Percentiles rank a stretch among this genome's conserved stretches.
These are phyloP conservation scores for Triangularia setosa DNA, from an alignment of 2,329 filamentous ascomycete species.

Conservation along the genomic window DNA sequence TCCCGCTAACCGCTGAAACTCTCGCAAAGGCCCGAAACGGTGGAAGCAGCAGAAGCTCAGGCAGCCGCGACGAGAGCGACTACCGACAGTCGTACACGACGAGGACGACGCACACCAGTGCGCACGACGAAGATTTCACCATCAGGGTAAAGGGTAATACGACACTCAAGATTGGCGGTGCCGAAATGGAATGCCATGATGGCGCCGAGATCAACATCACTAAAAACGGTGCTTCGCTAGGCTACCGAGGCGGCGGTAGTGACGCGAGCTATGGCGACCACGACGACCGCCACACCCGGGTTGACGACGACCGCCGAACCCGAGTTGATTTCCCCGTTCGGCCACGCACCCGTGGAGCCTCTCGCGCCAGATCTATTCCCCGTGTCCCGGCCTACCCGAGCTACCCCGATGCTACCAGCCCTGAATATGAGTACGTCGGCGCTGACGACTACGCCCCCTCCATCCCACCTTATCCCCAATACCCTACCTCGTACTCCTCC, in stretches of 20 bases:
- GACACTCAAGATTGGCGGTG: slow-evolving; percentile 52
- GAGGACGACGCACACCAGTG: slow-evolving; percentile 53
- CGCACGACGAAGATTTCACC: slow-evolving; percentile 54
- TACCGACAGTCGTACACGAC: slow-evolving; percentile 60
- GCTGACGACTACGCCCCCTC: slow-evolving; percentile 10
- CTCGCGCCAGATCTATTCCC: slow-evolving; percentile 46
- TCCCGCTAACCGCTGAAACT: slow-evolving; percentile 53
- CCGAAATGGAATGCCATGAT: slow-evolving; percentile 56
- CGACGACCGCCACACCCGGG: slow-evolving; percentile 44
- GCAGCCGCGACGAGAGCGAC: slow-evolving; percentile 61
- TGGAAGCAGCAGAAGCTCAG: slow-evolving; percentile 54
- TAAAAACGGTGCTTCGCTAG: slow-evolving; percentile 33
- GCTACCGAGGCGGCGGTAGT: slow-evolving; percentile 45
- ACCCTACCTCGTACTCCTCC: slow-evolving; percentile 22
- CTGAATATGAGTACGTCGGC: slow-evolving; percentile 17
- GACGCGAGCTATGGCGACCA: slow-evolving; percentile 46
- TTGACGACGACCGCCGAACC: slow-evolving; percentile 29
- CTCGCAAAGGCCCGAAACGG: slow-evolving; percentile 50
- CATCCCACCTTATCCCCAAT: slow-evolving; percentile 25
- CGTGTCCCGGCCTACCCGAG: slow-evolving; percentile 22
- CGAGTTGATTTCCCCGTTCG: neutral
- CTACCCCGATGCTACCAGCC: slow-evolving; percentile 2
- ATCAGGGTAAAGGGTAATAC: slow-evolving; percentile 56
- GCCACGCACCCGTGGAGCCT: slow-evolving; percentile 44
- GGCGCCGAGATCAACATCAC: slow-evolving; percentile 56